Percentiles rank a stretch among this genome's conserved stretches.
phyloP scores from a whole-genome alignment of 257 asterid genomes.

The Nicotiana knightiana region DNA sequence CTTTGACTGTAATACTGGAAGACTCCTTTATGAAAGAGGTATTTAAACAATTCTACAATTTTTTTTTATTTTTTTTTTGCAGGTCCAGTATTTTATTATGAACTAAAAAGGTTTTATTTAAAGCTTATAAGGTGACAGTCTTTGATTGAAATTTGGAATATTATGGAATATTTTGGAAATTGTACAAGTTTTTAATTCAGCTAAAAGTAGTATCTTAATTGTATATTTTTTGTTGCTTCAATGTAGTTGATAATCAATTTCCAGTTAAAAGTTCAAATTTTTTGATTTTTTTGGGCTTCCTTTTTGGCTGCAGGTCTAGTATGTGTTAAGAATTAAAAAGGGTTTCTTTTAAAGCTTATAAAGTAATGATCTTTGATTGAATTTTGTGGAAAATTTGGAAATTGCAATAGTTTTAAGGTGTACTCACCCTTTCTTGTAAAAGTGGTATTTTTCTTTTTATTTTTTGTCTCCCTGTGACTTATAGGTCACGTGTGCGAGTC shows the following conservation, averaged over 20 bases:
- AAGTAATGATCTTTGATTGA: no score
- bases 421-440: no score
- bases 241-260: not conserved
- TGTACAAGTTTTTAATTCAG: not conserved
- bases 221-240: not conserved
- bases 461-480: no score
- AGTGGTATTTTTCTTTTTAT: no score
- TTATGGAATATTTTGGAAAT: not conserved
- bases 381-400: no score
- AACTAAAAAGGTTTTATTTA: not conserved
- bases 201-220: not conserved
- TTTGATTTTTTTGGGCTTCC: no score
- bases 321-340: no score
- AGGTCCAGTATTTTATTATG: not conserved
- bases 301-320: no score
- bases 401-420: no score
- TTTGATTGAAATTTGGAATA: not conserved
- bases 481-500: no score
- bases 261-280: not conserved
- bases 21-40: conserved; percentile 83
- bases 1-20: conserved; percentile 67
- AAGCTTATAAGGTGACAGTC: not conserved
- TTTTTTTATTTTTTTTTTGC: not conserved
- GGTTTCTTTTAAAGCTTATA: no score
- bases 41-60: not conserved